A percentile compares a stretch with the other conserved stretches of the same genome.
Conservation (phyloP, 2,329 filamentous ascomycete species). For the Tympanopsis confertula region DNA sequence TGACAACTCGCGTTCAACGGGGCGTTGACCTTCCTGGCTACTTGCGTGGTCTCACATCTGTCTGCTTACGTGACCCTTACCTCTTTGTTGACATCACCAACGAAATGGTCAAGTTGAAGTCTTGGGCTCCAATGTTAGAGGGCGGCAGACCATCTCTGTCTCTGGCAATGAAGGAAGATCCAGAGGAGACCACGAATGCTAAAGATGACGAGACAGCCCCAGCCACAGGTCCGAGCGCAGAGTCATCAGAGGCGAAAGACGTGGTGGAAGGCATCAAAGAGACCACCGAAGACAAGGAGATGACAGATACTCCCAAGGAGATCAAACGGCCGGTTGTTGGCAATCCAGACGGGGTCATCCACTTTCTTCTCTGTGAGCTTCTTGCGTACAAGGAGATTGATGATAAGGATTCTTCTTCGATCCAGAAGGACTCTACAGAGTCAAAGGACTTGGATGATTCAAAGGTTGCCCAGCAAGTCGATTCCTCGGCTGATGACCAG, state of each 20-base stretch:
- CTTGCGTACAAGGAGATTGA: conserved; percentile 86
- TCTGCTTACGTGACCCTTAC: conserved; percentile 70
- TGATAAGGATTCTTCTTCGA: conserved; percentile 54
- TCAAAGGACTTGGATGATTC: conserved; percentile 20
- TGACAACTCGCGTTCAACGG: conserved; percentile 37
- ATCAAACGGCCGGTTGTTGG: conserved; percentile 76
- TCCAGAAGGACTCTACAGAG: conserved; percentile 25
- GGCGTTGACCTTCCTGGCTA: conserved; percentile 61
- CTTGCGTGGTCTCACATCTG: conserved; percentile 64
- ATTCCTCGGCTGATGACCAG: conserved; percentile 3
- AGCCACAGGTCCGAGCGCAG: background rate
- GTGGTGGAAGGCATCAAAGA: conserved; percentile 25
- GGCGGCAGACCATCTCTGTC: conserved; percentile 14
- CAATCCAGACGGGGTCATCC: conserved; percentile 86
- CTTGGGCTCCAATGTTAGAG: conserved; percentile 34
- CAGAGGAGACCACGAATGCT: background rate
- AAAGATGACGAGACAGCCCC: background rate
- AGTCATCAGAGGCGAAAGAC: background rate
- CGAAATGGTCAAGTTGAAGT: conserved; percentile 65
- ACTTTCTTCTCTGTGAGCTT: conserved; percentile 86
- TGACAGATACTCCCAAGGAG: conserved; percentile 62
- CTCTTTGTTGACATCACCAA: conserved; percentile 81
- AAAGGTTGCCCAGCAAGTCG: conserved; percentile 9
- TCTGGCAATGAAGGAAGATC: conserved; percentile 7
- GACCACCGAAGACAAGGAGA: conserved; percentile 52